Percentiles rank a stretch among this genome's conserved stretches.
These are phyloP conservation scores for Trypanosoma caninum DNA, from an alignment of 208 protist genomes.

Conservation along the genomic window DNA sequence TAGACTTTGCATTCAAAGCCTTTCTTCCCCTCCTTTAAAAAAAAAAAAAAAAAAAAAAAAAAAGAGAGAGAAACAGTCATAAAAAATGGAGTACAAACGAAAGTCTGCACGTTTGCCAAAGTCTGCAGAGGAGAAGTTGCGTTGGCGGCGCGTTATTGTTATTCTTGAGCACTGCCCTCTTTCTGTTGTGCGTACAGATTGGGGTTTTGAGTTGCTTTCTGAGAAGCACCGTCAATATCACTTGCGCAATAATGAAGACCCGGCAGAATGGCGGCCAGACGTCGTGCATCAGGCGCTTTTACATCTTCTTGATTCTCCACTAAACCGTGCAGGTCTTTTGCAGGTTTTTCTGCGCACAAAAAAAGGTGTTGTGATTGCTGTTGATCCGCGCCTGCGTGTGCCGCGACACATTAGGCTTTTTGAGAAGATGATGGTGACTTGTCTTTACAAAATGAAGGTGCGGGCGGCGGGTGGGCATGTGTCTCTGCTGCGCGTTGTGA, in stretches of 20 bases:
- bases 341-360: slow-evolving; percentile 97
- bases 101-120: slow-evolving; percentile 84
- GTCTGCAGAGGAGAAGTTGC: slow-evolving; percentile 83
- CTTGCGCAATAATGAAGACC: slow-evolving; percentile 92
- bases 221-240: slow-evolving; percentile 96
- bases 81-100: slow-evolving; percentile 72
- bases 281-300: slow-evolving; percentile 98
- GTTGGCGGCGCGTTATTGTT: slow-evolving; percentile 92
- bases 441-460: slow-evolving; percentile 98
- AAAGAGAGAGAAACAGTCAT: background rate
- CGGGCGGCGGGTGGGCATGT: slow-evolving; percentile 81
- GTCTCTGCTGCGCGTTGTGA: slow-evolving; percentile 97
- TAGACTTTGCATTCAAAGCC: no score
- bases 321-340: slow-evolving; percentile 97
- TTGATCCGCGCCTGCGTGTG: slow-evolving; percentile 97
- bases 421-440: slow-evolving; percentile 98
- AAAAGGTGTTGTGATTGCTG: slow-evolving; percentile 93
- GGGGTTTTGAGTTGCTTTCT: slow-evolving; percentile 96
- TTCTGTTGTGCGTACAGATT: slow-evolving; percentile 92
- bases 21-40: no score
- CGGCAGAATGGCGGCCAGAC: slow-evolving; percentile 96
- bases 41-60: background rate
- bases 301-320: slow-evolving; percentile 96
- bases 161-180: slow-evolving; percentile 95
- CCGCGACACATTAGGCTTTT: slow-evolving; percentile 98